These are phyloP conservation scores for Phytophthora syringae DNA, from an alignment of 352 stramenopile genomes.

Conservation along the genomic window DNA sequence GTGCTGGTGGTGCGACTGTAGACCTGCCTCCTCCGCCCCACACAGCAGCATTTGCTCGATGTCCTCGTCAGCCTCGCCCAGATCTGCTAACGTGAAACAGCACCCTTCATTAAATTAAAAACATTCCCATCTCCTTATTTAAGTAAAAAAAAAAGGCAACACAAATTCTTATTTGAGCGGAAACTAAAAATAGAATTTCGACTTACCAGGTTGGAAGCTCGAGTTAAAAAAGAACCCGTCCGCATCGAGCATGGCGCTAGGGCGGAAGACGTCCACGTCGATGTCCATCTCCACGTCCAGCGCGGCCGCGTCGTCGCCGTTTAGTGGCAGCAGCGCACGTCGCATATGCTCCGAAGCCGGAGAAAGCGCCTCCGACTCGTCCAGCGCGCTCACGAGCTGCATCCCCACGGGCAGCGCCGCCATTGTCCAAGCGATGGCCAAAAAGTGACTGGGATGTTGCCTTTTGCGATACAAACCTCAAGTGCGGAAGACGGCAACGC, in stretches of 20 bases:
- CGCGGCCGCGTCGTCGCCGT: slow-evolving; percentile 19
- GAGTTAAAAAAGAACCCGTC: slow-evolving; percentile 39
- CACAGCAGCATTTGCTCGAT: slow-evolving; percentile 75
- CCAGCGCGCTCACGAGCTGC: slow-evolving; percentile 47
- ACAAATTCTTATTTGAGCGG: slow-evolving; percentile 1
- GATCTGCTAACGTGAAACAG: slow-evolving; percentile 23
- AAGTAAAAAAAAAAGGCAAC: neutral
- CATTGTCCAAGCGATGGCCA: slow-evolving; percentile 16
- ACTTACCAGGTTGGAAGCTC: slow-evolving; percentile 46
- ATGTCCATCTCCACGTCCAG: slow-evolving; percentile 70
- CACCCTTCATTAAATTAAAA: slow-evolving; percentile 3
- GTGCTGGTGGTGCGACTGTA: slow-evolving; percentile 41
- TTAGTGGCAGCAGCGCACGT: slow-evolving; percentile 23
- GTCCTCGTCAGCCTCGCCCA: slow-evolving; percentile 48
- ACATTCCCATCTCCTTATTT: neutral
- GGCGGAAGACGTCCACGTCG: slow-evolving; percentile 66
- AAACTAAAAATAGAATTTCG: neutral
- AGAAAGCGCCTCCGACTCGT: slow-evolving; percentile 27
- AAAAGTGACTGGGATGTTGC: slow-evolving; percentile 15
- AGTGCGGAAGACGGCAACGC: neutral
- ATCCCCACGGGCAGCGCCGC: slow-evolving; percentile 39
- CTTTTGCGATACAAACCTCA: slow-evolving; percentile 20
- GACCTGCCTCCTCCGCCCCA: slow-evolving; percentile 40
- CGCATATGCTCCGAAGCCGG: slow-evolving; percentile 22
- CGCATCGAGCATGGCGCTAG: slow-evolving; percentile 65